A percentile compares a stretch with the other conserved stretches of the same genome.
Conservation (phyloP, 208 protist species). For the Trypanosoma theileri region DNA sequence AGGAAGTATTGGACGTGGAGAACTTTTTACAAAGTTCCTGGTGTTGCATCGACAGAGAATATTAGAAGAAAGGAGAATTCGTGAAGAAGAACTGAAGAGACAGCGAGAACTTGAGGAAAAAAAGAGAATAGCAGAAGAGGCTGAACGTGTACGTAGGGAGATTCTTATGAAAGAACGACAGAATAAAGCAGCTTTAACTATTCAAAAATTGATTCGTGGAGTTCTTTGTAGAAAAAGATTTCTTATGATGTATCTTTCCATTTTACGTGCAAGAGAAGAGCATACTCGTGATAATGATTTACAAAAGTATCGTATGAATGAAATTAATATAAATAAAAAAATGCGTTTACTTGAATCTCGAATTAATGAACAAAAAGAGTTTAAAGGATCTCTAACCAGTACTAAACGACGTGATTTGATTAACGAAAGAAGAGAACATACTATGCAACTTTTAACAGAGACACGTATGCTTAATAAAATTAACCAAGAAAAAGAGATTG, state of each 20-base stretch:
- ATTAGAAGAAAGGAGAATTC: conserved; percentile 21
- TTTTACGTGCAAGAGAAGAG: conserved; percentile 21
- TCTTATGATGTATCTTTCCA: conserved; percentile 21
- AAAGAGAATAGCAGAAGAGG: conserved; percentile 3
- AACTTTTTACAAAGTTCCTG: conserved; percentile 25
- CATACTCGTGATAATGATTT: conserved; percentile 9
- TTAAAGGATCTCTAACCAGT: neutral
- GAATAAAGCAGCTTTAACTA: conserved; percentile 16
- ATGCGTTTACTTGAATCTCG: neutral
- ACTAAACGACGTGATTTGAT: conserved; percentile 15
- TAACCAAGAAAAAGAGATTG: neutral
- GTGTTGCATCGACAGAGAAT: conserved; percentile 25
- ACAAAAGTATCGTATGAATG: conserved; percentile 25
- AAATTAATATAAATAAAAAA: conserved; percentile 3
- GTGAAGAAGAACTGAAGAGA: conserved; percentile 12
- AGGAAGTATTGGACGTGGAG: conserved; percentile 11
- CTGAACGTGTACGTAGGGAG: conserved; percentile 14
- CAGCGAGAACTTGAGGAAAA: conserved; percentile 28
- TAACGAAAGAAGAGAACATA: conserved; percentile 8
- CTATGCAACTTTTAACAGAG: conserved; percentile 14
- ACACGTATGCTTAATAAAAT: neutral
- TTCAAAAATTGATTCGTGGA: conserved; percentile 29
- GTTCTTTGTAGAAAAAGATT: conserved; percentile 14
- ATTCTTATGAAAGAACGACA: conserved; percentile 4
- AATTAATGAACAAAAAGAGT: neutral